Evolutionary conservation across 306 rosid genomes (phyloP).

Genomic region (Vigna trinervia): DNA sequence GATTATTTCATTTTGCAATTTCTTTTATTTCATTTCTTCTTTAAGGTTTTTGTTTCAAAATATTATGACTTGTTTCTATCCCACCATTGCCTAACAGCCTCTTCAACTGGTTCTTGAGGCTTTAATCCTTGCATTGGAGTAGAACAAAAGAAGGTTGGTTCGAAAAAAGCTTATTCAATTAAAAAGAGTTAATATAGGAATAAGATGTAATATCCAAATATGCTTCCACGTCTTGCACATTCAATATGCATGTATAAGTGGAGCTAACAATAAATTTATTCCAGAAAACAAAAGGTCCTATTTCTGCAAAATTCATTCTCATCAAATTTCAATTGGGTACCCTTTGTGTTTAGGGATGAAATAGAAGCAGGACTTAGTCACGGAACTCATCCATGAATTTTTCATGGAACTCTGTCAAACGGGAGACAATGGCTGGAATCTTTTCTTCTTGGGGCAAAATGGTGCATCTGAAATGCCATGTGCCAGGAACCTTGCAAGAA

Average conservation of each 20-base stretch:
- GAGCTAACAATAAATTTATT: slow-evolving; percentile 32
- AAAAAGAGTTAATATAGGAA: not conserved
- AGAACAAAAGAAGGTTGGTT: no score
- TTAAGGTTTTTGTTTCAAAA: no score
- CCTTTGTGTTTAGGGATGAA: slow-evolving; percentile 22
- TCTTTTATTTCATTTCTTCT: no score
- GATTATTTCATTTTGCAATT: no score
- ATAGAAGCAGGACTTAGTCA: slow-evolving; percentile 43
- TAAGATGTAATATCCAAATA: not conserved
- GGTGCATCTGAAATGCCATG: slow-evolving; percentile 98
- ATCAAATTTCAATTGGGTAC: slow-evolving; percentile 32
- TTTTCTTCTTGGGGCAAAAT: slow-evolving; percentile 96
- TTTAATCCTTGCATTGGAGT: no score
- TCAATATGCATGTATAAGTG: slow-evolving; percentile 39
- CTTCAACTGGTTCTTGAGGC: no score
- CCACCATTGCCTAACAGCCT: no score
- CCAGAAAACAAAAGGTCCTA: not conserved
- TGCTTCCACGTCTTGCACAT: slow-evolving; percentile 25
- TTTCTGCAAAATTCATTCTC: slow-evolving; percentile 22
- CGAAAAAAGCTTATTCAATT: not conserved
- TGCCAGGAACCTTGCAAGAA: slow-evolving; percentile 79
- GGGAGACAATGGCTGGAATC: slow-evolving; percentile 80
- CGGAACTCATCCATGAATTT: slow-evolving; percentile 80
- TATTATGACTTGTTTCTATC: no score
- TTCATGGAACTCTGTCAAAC: slow-evolving; percentile 83